A percentile compares a stretch with the other conserved stretches of the same genome.
Conservation (phyloP, 1,284 basidiomycete species). For the Irpex sp. region DNA sequence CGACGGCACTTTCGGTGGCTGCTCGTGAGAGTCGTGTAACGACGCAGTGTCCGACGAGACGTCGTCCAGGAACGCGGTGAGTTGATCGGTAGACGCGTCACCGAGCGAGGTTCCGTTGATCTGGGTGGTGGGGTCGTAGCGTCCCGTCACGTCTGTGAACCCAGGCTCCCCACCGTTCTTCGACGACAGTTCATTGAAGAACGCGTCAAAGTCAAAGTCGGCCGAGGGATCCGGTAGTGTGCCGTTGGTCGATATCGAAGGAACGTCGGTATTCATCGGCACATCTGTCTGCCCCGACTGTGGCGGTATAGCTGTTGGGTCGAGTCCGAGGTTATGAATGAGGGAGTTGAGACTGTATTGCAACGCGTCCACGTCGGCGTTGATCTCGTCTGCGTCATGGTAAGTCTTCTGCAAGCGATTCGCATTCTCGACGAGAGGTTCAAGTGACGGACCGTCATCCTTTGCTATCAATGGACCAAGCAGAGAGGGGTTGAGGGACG, state of each 20-base stretch:
- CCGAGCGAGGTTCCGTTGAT: conserved; percentile 26
- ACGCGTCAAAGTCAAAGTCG: conserved; percentile 49
- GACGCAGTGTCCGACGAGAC: conserved; percentile 22
- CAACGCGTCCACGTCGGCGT: conserved; percentile 69
- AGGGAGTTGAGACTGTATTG: conserved; percentile 72
- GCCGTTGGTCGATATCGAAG: neutral
- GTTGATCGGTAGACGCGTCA: conserved; percentile 33
- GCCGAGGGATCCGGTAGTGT: conserved; percentile 13
- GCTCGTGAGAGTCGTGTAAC: conserved; percentile 10
- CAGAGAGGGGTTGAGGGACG: conserved; percentile 15
- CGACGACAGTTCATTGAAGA: conserved; percentile 35
- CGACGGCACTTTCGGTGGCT: conserved; percentile 14
- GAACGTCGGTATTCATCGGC: neutral
- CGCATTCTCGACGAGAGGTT: conserved; percentile 34
- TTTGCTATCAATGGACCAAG: conserved; percentile 14
- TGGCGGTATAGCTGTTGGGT: conserved; percentile 33
- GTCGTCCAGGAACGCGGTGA: conserved; percentile 43
- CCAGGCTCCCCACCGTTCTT: conserved; percentile 17
- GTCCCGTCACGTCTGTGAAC: conserved; percentile 33
- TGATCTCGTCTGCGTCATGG: conserved; percentile 61
- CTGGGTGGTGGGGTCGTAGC: conserved; percentile 26
- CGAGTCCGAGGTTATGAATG: conserved; percentile 69
- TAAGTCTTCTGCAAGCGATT: conserved; percentile 52
- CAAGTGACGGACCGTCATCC: conserved; percentile 32
- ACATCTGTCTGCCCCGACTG: neutral